Evolutionary conservation across 306 rosid species (phyloP).

Genomic region (Oxytropis ochrocephala): DNA sequence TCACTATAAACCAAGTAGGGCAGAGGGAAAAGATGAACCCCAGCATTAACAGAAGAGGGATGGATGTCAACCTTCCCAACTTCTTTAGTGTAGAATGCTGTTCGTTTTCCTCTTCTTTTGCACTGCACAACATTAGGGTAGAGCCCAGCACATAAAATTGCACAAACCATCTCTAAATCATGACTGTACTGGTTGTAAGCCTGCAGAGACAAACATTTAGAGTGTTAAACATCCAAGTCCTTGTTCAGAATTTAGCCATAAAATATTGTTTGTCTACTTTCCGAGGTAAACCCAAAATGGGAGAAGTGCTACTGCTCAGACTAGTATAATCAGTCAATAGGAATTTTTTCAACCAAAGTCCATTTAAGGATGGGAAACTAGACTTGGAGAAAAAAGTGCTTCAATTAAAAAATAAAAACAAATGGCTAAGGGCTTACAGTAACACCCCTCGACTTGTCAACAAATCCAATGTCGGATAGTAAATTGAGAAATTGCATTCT

Average conservation of each 20-base stretch:
- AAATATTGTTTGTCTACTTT: background rate
- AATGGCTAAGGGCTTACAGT: slow-evolving; percentile 42
- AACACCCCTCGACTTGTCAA: slow-evolving; percentile 73
- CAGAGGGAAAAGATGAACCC: slow-evolving; percentile 85
- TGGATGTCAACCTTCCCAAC: slow-evolving; percentile 95
- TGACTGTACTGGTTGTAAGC: slow-evolving; percentile 82
- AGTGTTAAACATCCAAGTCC: slow-evolving; percentile 3
- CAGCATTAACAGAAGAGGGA: slow-evolving; percentile 93
- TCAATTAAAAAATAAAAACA: slow-evolving; percentile 1
- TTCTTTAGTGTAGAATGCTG: slow-evolving; percentile 82
- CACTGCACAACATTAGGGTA: slow-evolving; percentile 97
- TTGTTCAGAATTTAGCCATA: slow-evolving; percentile 1
- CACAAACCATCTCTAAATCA: slow-evolving; percentile 94
- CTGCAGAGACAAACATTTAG: slow-evolving; percentile 34
- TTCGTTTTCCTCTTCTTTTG: slow-evolving; percentile 86
- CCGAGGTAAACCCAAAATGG: background rate
- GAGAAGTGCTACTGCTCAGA: background rate
- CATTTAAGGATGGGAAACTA: slow-evolving; percentile 1
- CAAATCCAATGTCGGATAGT: slow-evolving; percentile 87
- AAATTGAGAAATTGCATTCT: slow-evolving; percentile 81
- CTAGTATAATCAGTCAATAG: background rate
- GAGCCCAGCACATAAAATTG: slow-evolving; percentile 91
- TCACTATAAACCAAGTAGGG: slow-evolving; percentile 95
- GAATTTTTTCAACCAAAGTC: background rate
- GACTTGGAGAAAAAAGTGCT: background rate